Base-by-base conservation (phyloP, 805 yeast species). In the Lachancea dasiensis region DNA sequence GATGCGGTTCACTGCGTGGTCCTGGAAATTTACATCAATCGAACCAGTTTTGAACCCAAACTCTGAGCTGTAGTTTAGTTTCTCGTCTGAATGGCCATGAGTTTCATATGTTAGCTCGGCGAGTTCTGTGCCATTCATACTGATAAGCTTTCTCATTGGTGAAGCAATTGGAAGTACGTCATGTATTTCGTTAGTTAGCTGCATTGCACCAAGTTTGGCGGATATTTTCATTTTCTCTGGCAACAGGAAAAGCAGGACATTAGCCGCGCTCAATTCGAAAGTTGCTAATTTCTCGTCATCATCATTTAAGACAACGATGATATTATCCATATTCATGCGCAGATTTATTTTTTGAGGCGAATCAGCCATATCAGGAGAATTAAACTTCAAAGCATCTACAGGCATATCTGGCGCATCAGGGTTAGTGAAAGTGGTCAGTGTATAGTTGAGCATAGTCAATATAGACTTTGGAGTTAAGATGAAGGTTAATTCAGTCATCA, bases 61-160 rank as follows among this genome's bases (percentile, higher is more conserved):
- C 1, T 41, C 21, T 0, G 63, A 58, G 40, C 73, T 75, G 51
- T 72, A 82, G 23, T 54, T 51, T 3, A 71, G 65, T 14, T 68
- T 61, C 1, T 60, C 61, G 32, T 74, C 68, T 6, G 67, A 67
- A 0, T 69, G 65, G 57, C 82, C 92, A 57, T 74, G 81, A 0
- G 96, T 86, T 55, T 87, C 94, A 56, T 89, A 92, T 3, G 72
- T 67, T 46, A 92, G 72, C 55, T 87, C 95, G 0, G 90, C 94
- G 32, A 87, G 67, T 17, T 56, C 61, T 39, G 78, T 73, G 11
- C 87, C 96, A 51, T 85, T 87, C 56, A 92, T 86, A 37, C 80
- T 75, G 17, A 92, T 69, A 18, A 92, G 63, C 46, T 75, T 74
- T 44, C 90, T 68, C 43, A 81, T 58, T 3, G 71, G 60, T 2